phyloP scores from a whole-genome alignment of 306 rosid genomes.

The Cyamopsis tetragonoloba region DNA sequence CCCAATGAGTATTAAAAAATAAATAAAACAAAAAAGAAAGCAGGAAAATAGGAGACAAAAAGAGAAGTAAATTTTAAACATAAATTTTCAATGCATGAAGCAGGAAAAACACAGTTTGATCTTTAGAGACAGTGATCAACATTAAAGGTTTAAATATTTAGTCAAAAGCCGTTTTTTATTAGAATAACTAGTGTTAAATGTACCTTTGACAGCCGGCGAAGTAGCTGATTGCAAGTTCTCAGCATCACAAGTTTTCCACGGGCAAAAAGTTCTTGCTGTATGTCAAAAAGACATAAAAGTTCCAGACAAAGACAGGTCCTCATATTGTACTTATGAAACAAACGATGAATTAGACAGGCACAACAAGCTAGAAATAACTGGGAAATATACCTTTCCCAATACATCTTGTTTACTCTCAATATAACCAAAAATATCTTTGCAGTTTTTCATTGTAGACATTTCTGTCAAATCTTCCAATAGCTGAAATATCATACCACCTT shows the following conservation, averaged over 20 bases:
- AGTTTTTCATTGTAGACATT: constrained; percentile 98
- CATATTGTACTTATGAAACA: not conserved
- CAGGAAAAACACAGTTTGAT: not conserved
- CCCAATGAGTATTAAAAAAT: not conserved
- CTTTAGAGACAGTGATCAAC: not conserved
- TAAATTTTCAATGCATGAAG: not conserved
- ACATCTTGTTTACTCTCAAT: constrained; percentile 94
- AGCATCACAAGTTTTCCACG: constrained; percentile 98
- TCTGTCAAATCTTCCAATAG: constrained; percentile 95
- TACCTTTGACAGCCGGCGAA: constrained; percentile 97
- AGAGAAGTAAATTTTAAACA: not conserved
- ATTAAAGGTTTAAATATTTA: not conserved
- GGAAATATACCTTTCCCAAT: constrained; percentile 72
- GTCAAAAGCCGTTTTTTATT: not conserved
- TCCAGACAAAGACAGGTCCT: constrained; percentile 10
- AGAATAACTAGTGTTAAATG: not conserved
- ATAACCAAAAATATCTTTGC: constrained; percentile 95
- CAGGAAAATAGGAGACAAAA: not conserved
- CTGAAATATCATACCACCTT: constrained; percentile 99
- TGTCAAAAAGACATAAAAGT: constrained; percentile 28
- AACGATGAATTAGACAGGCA: constrained; percentile 5
- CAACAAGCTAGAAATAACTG: constrained; percentile 7
- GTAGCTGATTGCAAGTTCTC: constrained; percentile 98
- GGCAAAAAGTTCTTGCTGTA: constrained; percentile 94
- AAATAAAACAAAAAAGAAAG: not conserved